These are phyloP conservation scores for Pseudocercospora pini-densiflorae DNA, from an alignment of 2,329 filamentous ascomycete species.

Conservation along the genomic window DNA sequence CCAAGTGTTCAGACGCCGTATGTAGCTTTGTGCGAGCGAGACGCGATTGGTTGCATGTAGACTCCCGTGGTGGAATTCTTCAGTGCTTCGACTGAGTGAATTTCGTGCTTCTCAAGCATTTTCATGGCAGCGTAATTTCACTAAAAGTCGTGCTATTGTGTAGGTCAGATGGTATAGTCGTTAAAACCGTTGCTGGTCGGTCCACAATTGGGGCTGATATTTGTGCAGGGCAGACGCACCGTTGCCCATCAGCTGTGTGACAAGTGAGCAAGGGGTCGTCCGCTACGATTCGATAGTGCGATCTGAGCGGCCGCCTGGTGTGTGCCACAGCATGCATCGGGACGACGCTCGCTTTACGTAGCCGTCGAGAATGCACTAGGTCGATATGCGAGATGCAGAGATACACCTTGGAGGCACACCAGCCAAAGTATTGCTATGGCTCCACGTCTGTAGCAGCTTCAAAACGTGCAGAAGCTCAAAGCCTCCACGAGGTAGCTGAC, in stretches of 20 bases:
- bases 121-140: neutral
- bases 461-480: neutral
- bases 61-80: neutral
- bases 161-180: constrained; percentile 2
- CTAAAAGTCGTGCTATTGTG: neutral
- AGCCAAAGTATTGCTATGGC: neutral
- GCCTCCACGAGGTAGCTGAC: neutral
- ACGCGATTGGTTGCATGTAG: too few species aligned
- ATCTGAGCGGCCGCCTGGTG: neutral
- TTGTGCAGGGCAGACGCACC: neutral
- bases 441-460: neutral
- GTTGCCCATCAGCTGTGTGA: neutral
- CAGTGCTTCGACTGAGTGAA: neutral
- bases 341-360: neutral
- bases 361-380: neutral
- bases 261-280: neutral
- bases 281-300: constrained; percentile 1
- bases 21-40: too few species aligned
- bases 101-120: neutral
- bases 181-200: neutral
- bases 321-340: constrained; percentile 1
- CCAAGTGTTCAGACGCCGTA: too few species aligned
- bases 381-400: neutral
- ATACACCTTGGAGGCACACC: neutral
- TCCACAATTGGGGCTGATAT: neutral